A percentile compares a stretch with the other conserved stretches of the same genome.
Conservation (phyloP, 495 filamentous ascomycete species). For the Tuber melanosporum region DNA sequence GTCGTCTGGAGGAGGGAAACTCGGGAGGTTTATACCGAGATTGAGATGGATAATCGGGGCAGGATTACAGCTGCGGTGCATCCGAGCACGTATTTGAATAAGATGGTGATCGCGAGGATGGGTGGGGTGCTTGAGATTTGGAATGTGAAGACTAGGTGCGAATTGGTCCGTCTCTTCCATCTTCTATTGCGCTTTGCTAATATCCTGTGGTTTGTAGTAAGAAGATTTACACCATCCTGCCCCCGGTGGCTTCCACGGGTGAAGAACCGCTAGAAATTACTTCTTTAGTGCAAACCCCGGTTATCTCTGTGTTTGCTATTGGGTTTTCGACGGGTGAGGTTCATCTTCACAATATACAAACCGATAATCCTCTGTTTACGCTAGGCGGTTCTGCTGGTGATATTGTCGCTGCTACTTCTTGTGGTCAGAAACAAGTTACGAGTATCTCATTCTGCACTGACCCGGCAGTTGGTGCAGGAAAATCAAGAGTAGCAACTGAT, state of each 20-base stretch:
- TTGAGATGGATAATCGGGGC: slow-evolving; percentile 26
- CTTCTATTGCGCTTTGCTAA: slow-evolving; percentile 10
- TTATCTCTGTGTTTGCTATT: slow-evolving; percentile 77
- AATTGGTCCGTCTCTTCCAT: neutral
- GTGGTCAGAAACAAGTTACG: slow-evolving; percentile 50
- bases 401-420: slow-evolving; percentile 44
- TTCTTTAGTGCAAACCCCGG: slow-evolving; percentile 73
- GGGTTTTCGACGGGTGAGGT: slow-evolving; percentile 73
- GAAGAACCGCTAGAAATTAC: slow-evolving; percentile 66
- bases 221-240: slow-evolving; percentile 74
- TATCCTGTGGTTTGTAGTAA: slow-evolving; percentile 45
- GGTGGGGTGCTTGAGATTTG: slow-evolving; percentile 94
- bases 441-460: slow-evolving; percentile 89
- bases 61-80: slow-evolving; percentile 33
- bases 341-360: slow-evolving; percentile 70
- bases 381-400: slow-evolving; percentile 55
- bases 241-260: slow-evolving; percentile 48
- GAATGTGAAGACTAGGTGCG: slow-evolving; percentile 76
- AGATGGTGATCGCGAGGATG: slow-evolving; percentile 75
- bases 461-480: slow-evolving; percentile 74
- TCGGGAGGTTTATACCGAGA: slow-evolving; percentile 73
- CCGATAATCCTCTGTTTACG: slow-evolving; percentile 61
- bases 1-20: slow-evolving; percentile 84
- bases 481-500: slow-evolving; percentile 63
- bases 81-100: slow-evolving; percentile 74